Evolutionary conservation across 139 green algal genomes (phyloP), one percentile per base, ranked within the genome.

Genomic region (Chlorella sp.): DNA sequence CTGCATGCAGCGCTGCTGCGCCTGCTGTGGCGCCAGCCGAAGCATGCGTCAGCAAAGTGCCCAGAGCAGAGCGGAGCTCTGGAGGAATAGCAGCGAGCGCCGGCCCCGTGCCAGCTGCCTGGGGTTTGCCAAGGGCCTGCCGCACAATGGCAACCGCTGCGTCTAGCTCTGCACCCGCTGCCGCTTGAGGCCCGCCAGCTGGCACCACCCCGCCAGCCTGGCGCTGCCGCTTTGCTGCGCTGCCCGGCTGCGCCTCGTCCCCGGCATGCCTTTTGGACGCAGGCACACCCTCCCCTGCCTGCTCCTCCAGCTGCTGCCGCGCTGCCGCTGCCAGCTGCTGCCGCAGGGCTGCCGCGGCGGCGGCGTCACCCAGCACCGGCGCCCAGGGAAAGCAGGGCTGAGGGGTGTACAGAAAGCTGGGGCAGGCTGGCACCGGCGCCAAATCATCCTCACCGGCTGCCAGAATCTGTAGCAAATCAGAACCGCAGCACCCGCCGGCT

Each of bases 381-480:
- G 85, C 85, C 85, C 85, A 89, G 0, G 71, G 71, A 71, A 89
- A 73, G 71, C 42, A 71, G n/a, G 85, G 71, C 32, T 57, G 18
- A 5, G 85, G 28, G 0, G 85, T 83, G 71, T 60, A 57, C 0
- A 89, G 71, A 21, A 83, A 75, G 21, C 21, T 2, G 1, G 85
- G 85, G 68, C 85, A 89, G 85, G 42, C 28, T 30, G 71, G 85
- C 69, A 83, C 30, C 3, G 48, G 24, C 3, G 71, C n/a, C 36
- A 24, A 24, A 14, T 21, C 48, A 24, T 12, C 61, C 12, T 40
- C 84, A n/a, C 42, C 66, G 1, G 39, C 39, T 21, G 84, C 39
- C 39, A 81, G 39, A 40, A 88, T 32, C 66, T 66, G 28, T 68
- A 81, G 68, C 66, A 88, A 14, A 32, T 28, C 77, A 21, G 14